Conservation (phyloP, 31 red algal species). For the Porphyra umbilicalis region DNA sequence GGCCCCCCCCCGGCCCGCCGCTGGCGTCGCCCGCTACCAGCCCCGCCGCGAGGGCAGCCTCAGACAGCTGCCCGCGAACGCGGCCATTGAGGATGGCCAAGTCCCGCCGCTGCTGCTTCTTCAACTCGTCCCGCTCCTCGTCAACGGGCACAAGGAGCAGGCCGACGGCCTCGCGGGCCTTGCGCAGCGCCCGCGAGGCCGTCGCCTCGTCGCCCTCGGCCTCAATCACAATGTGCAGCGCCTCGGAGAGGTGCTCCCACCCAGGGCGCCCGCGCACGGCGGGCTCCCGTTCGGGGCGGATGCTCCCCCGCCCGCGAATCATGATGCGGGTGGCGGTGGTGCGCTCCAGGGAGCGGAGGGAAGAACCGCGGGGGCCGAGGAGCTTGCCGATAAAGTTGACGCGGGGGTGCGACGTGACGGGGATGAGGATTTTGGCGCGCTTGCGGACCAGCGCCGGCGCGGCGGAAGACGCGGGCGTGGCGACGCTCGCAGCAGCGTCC, state of each 20-base stretch:
- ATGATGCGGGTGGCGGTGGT: slow-evolving; percentile 24
- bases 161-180: slow-evolving; percentile 14
- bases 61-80: slow-evolving; percentile 2
- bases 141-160: slow-evolving; percentile 24
- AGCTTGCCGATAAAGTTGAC: slow-evolving; percentile 26
- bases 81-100: slow-evolving; percentile 32
- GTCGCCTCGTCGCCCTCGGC: slow-evolving; percentile 25
- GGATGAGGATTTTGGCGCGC: slow-evolving; percentile 17
- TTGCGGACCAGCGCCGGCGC: background rate
- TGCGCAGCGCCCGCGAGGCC: slow-evolving; percentile 7
- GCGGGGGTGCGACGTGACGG: slow-evolving; percentile 14
- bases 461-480: background rate
- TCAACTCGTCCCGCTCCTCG: slow-evolving; percentile 25
- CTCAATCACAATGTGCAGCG: slow-evolving; percentile 27
- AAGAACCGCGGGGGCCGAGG: slow-evolving; percentile 30
- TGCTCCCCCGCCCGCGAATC: slow-evolving; percentile 26
- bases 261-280: slow-evolving; percentile 26
- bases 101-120: slow-evolving; percentile 26
- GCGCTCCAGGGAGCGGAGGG: slow-evolving; percentile 18
- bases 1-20: background rate
- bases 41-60: background rate
- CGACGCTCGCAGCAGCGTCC: background rate
- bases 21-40: background rate
- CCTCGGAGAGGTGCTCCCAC: slow-evolving; percentile 35
- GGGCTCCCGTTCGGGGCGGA: slow-evolving; percentile 24